Evolutionary conservation across 1,139 yeast genomes (phyloP).

Genomic region (Zygoascus sp.): DNA sequence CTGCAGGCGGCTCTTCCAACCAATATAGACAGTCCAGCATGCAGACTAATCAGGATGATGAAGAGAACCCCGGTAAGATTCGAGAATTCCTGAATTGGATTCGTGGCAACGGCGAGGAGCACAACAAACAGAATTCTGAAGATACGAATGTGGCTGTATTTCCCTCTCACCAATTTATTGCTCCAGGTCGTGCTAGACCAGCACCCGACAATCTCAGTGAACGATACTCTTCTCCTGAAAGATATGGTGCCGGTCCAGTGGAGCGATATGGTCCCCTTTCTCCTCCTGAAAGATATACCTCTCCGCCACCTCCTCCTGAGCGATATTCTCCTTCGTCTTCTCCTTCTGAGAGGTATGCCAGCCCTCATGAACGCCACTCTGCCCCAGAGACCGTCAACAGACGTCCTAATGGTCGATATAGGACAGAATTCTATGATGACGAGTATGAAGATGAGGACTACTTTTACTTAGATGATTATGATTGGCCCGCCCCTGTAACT

Average conservation of each 20-base stretch:
- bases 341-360: not conserved
- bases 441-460: slow-evolving; percentile 10
- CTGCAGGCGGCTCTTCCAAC: not conserved
- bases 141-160: not conserved
- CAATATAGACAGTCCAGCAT: not conserved
- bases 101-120: slow-evolving; percentile 8
- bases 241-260: not conserved
- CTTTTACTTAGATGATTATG: slow-evolving; percentile 12
- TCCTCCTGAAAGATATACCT: not conserved
- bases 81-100: slow-evolving; percentile 9
- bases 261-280: not conserved
- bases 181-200: too few relatives aligned
- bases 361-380: too few relatives aligned
- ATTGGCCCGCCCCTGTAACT: slow-evolving; percentile 5
- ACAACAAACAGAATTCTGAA: not conserved
- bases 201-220: too few relatives aligned
- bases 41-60: not conserved
- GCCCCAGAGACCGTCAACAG: too few relatives aligned
- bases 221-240: too few relatives aligned
- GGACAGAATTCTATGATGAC: slow-evolving; percentile 7
- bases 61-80: slow-evolving; percentile 5
- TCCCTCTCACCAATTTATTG: not conserved
- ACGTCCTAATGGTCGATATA: not conserved
- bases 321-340: not conserved
- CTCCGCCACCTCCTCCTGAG: slow-evolving; percentile 8